phyloP scores from a whole-genome alignment of 495 filamentous ascomycete species.

The Xylaria nigripes region DNA sequence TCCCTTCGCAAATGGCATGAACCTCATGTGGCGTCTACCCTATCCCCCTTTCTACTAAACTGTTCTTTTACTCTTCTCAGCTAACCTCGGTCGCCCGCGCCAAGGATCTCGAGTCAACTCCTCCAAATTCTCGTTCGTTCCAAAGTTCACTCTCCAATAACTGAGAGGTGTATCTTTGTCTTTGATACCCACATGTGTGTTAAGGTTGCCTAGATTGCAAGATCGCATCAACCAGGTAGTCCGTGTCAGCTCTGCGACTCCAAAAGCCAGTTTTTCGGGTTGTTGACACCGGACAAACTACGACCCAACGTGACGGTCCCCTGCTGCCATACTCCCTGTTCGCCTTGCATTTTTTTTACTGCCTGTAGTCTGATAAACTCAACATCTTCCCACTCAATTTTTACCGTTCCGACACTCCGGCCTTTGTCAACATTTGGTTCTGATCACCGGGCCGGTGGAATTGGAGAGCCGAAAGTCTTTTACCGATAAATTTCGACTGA shows the following conservation, averaged over 20 bases:
- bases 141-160: background rate
- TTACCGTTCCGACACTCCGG: background rate
- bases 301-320: constrained; percentile 10
- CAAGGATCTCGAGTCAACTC: background rate
- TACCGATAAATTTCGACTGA: background rate
- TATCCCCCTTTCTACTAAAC: background rate
- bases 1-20: constrained; percentile 7
- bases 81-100: background rate
- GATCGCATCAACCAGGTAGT: background rate
- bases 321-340: background rate
- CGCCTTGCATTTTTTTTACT: background rate
- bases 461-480: background rate
- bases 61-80: background rate
- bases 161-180: background rate
- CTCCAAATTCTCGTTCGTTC: background rate
- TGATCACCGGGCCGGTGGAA: background rate
- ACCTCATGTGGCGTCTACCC: constrained; percentile 2
- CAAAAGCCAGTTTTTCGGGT: background rate
- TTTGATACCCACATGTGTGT: constrained; percentile 1
- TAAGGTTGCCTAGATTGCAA: constrained; percentile 7
- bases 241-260: constrained; percentile 1
- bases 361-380: background rate
- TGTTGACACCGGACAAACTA: background rate
- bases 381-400: background rate
- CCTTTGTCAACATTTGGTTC: background rate